These are phyloP conservation scores for Dactylonectria macrodidyma DNA, from an alignment of 2,329 filamentous ascomycete species.

Conservation along the genomic window DNA sequence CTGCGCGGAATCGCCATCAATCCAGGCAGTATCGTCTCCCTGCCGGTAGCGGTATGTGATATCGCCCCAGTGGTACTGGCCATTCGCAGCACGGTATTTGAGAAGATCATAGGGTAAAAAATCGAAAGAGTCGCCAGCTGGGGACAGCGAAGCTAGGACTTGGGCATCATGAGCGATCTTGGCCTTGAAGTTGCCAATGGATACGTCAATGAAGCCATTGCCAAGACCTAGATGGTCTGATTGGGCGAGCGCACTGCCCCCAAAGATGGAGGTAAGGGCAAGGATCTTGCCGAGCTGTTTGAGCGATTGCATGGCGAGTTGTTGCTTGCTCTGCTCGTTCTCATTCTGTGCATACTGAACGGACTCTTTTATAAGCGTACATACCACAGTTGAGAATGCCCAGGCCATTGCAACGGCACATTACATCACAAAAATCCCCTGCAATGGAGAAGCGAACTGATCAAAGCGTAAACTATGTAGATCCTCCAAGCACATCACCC, in stretches of 20 bases:
- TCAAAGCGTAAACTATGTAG: neutral
- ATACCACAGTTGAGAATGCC: constrained; percentile 1
- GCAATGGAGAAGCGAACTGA: constrained; percentile 2
- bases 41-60: constrained; percentile 69
- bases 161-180: constrained; percentile 61
- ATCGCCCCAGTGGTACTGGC: constrained; percentile 72
- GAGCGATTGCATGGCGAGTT: constrained; percentile 19
- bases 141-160: constrained; percentile 63
- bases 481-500: neutral
- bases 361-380: constrained; percentile 21
- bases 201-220: constrained; percentile 58
- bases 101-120: constrained; percentile 70
- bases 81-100: constrained; percentile 61
- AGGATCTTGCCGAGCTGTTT: neutral
- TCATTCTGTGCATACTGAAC: neutral
- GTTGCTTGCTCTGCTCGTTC: neutral
- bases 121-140: constrained; percentile 61
- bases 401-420: neutral
- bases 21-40: constrained; percentile 58
- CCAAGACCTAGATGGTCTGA: constrained; percentile 53
- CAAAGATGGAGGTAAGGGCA: neutral
- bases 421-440: constrained; percentile 1
- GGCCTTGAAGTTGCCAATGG: constrained; percentile 59
- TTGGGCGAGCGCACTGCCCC: neutral
- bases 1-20: constrained; percentile 61